phyloP scores from a whole-genome alignment of 1,284 basidiomycete genomes.

The Polyporus tsugae region DNA sequence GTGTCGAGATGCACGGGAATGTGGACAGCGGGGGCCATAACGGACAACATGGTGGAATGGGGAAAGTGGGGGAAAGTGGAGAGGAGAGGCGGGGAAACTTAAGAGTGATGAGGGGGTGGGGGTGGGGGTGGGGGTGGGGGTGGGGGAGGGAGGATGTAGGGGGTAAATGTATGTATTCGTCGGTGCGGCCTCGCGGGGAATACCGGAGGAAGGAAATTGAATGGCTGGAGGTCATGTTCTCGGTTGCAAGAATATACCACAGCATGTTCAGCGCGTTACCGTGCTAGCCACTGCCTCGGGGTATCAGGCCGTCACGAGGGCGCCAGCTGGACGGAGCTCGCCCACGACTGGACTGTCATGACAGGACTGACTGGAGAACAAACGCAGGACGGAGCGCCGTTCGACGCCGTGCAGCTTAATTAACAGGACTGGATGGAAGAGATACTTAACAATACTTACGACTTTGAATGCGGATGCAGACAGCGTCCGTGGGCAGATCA shows the following conservation, averaged over 20 bases:
- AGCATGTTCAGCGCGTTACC: conserved; percentile 17
- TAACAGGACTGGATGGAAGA: not conserved
- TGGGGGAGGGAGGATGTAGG: conserved; percentile 11
- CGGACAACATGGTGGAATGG: conserved; percentile 47
- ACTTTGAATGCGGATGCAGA: not conserved
- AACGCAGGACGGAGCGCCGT: conserved; percentile 12
- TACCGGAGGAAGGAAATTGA: conserved; percentile 37
- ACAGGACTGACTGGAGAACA: conserved; percentile 13
- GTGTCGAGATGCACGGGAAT: conserved; percentile 44
- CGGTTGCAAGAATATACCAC: conserved; percentile 30
- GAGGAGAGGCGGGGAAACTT: conserved; percentile 21
- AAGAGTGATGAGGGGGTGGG: conserved; percentile 29
- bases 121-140: conserved; percentile 23
- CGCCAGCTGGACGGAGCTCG: conserved; percentile 28
- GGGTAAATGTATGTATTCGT: conserved; percentile 33
- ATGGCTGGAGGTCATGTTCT: conserved; percentile 32
- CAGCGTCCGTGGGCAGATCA: conserved; percentile 2
- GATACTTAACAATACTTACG: not conserved
- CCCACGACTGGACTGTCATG: conserved; percentile 23
- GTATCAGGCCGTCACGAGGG: conserved; percentile 30
- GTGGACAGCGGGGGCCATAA: conserved; percentile 44
- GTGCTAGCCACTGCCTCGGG: conserved; percentile 31
- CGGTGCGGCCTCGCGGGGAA: conserved; percentile 37
- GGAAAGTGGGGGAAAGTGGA: conserved; percentile 21
- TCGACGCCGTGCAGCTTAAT: not conserved